Base-by-base conservation (phyloP, 805 yeast genomes). In the Candida anglica region DNA sequence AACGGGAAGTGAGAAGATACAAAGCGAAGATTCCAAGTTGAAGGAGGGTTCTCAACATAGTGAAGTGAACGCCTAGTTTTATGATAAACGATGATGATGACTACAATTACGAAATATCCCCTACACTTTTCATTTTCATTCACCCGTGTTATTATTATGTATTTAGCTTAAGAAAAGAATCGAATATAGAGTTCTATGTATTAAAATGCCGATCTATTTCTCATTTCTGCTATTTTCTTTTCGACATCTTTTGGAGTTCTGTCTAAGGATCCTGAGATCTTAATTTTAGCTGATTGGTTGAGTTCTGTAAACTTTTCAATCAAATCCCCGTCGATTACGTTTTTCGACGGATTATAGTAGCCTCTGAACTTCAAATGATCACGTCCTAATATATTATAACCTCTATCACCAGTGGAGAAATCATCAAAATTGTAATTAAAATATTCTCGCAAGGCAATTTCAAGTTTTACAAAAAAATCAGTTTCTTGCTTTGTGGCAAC, bases 271-370 rank as follows among this genome's bases (percentile, higher is more conserved):
- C 57, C 47, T 6, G 69, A 67, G 19, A 73, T 58, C 14, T 49
- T 54, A 15, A 62, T 44, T 37, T 71, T 66, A 3, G 54, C 49
- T 1, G 60, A 45, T 1, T 55, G 52, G 10, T 50, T 47, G 15
- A 75, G 51, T 7, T 53, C 48, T 30, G 50, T 57, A 47, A 65
- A 85, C 27, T 58, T 53, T 47, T 87, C 96, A 30, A 91, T 65
- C 11, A 86, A 63, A 52, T 93, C 98, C 7, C 98, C 98, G 58
- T 93, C 97, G 26, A 93, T 70, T 2, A 84, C 79, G 32, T 77
- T 72, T 42, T 79, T 81, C 2, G 71, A 74, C 0, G 97, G 96
- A n/a, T 76, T 78, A 53, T 86, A 87, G 49, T 81, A 83, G 33
- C 97, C 72, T 36, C 97, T 62, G 52, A 71, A 89, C 37, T 72